Evolutionary conservation across 768 basidiomycete genomes (phyloP), one percentile per base, ranked within the genome.

Genomic region (Wakefieldia striispora): DNA sequence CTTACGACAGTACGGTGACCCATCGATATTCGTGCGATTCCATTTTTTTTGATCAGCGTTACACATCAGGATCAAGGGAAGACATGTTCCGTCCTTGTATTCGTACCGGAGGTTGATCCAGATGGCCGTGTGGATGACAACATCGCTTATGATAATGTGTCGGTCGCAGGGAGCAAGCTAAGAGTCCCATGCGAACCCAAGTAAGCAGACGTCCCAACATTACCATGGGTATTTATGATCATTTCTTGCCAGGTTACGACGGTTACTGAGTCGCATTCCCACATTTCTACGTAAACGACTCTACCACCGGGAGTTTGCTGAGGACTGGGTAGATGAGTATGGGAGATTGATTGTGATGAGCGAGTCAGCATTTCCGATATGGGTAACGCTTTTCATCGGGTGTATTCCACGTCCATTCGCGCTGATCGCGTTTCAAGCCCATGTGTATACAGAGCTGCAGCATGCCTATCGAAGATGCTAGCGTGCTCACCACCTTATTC

Each of bases 331-430:
- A 11, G 81, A 82, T 51, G 74, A 78, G 27, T 59, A 70, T 11
- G 79, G 76, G 26, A 71, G 74, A 50, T 58, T 83, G 34, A 77
- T 80, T 21, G 59, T 84, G 29, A 74, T 83, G 39, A 78, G 83
- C 41, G 81, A 84, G 53, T 79, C 82, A 8, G 81, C 80, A 8
- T 82, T 83, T 65, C 79, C 84, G 6, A 68, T 79, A 53, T 67
- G 79, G 66, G 82, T 78, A 55, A 55, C 68, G 59, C 11, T 31
- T 19, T 38, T 23, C 12, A 29, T 29, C 10, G 10, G 19, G 3
- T 29, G 6, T 10, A 17, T 12, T 45, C 24, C 0, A 23, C 41
- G 14, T 17, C 3, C 14, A 31, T 24, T 16, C 20, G 26, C 39
- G 9, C 29, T 54, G 9, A 53, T 43, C 16, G 21, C 7, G 24